Percentiles rank a stretch among this genome's conserved stretches.
phyloP scores from a whole-genome alignment of 257 asterid species.

The Gentiana straminea region DNA sequence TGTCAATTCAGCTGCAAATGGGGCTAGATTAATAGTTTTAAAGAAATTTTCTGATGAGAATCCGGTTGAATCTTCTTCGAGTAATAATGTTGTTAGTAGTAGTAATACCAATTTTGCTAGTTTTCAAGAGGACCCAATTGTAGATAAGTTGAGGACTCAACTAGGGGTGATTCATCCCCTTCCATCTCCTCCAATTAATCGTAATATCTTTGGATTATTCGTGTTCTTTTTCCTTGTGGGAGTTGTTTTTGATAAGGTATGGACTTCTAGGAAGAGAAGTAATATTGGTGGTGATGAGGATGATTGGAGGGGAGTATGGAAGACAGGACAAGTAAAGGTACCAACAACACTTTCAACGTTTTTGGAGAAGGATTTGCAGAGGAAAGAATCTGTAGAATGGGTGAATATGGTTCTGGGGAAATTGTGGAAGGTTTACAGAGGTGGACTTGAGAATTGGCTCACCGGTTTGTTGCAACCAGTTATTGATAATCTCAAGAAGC shows the following conservation, averaged over 20 bases:
- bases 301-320: slow-evolving; percentile 32
- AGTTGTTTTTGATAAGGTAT: slow-evolving; percentile 76
- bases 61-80: slow-evolving; percentile 25
- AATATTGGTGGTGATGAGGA: slow-evolving; percentile 13
- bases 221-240: slow-evolving; percentile 88
- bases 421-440: slow-evolving; percentile 76
- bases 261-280: slow-evolving; percentile 57
- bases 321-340: slow-evolving; percentile 24
- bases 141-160: slow-evolving; percentile 85
- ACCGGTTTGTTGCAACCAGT: slow-evolving; percentile 81
- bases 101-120: slow-evolving; percentile 41
- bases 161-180: slow-evolving; percentile 88
- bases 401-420: slow-evolving; percentile 87
- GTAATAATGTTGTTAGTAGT: slow-evolving; percentile 6
- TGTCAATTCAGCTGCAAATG: slow-evolving; percentile 28
- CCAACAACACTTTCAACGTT: slow-evolving; percentile 46
- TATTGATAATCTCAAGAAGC: slow-evolving; percentile 70
- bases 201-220: slow-evolving; percentile 51
- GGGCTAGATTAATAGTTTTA: slow-evolving; percentile 38
- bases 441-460: slow-evolving; percentile 73
- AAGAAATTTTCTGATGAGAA: slow-evolving; percentile 43
- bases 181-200: slow-evolving; percentile 70
- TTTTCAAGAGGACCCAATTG: slow-evolving; percentile 80
- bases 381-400: slow-evolving; percentile 91
- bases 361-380: slow-evolving; percentile 75